Percentiles rank a stretch among this genome's conserved stretches.
Evolutionary conservation across 208 protist genomes (phyloP).

Genomic region (Leishmania mexicana): DNA sequence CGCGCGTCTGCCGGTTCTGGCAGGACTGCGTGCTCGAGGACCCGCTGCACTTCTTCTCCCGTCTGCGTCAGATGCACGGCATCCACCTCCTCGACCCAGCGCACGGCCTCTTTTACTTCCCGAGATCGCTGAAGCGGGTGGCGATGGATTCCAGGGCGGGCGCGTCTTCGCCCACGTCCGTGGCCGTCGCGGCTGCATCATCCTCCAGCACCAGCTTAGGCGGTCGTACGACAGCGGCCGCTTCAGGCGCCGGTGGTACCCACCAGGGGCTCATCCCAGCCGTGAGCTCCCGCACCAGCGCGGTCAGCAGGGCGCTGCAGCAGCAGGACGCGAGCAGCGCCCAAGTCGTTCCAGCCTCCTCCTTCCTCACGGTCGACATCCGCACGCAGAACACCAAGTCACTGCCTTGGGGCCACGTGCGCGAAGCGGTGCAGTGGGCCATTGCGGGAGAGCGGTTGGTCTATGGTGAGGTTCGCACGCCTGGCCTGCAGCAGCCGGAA

Average conservation of each 20-base stretch:
- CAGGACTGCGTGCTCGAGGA: conserved; percentile 30
- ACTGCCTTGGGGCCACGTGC: conserved; percentile 44
- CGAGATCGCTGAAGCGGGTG: conserved; percentile 47
- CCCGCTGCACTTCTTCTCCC: conserved; percentile 28
- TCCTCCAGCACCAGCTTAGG: background rate
- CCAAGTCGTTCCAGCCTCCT: conserved; percentile 27
- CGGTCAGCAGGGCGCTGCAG: background rate
- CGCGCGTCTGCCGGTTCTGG: conserved; percentile 39
- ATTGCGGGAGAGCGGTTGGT: conserved; percentile 33
- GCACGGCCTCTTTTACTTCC: conserved; percentile 53
- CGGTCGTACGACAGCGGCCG: background rate
- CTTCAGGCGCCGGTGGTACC: background rate
- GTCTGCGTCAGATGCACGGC: conserved; percentile 48
- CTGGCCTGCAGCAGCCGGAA: conserved; percentile 35
- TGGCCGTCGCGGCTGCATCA: background rate
- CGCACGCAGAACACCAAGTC: conserved; percentile 53
- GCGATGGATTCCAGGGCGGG: conserved; percentile 23
- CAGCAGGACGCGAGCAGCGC: conserved; percentile 15
- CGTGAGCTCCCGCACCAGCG: background rate
- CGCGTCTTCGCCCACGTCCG: background rate
- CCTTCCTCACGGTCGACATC: conserved; percentile 56
- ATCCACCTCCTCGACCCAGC: conserved; percentile 54
- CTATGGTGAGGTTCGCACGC: conserved; percentile 40
- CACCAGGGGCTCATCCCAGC: background rate
- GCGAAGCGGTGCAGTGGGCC: conserved; percentile 35